Evolutionary conservation across 768 basidiomycete species (phyloP), one percentile per base, ranked within the genome.

Genomic region (Serpula lacrymans): DNA sequence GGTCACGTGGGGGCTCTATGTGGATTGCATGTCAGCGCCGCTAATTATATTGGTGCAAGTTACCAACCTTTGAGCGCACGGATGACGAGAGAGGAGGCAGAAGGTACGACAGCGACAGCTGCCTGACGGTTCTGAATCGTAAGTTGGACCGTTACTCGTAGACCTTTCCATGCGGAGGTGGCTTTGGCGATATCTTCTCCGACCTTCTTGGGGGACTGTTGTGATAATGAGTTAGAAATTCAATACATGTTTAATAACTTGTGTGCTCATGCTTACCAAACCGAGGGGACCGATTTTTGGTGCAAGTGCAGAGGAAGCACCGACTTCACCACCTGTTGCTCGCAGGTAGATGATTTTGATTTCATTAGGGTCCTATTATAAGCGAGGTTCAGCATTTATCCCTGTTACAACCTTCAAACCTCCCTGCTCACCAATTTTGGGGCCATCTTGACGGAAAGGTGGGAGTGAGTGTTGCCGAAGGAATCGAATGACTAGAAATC

Each of bases 101-200:
- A 92, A 53, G 95, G 95, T 38, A 99, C 95, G 55, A 98, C 94
- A 43, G 92, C 77, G 59, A 97, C 93, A 51, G 86, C 74, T 41
- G 96, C 96, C 82, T 99, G 96, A 69, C 96, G 92, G 72, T 99
- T 99, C 80, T 98, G 96, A 69, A 98, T 97, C 45, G 95, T 98
- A 46, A 98, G 82, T 69, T 97, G 92, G 52, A 98, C 93, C 51
- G 96, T 98, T 45, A 99, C 95, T 48, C 94, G 91, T 63, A 98
- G 90, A 74, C 96, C 96, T 71, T 99, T 99, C 96, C 96, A 99
- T 64, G 84, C 84, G 34, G 83, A 80, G 46, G 96, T 99, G 43
- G 95, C 95, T 69, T 99, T 99, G 57, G 96, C 96, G 64, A 99
- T 99, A 72, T 99, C 96, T 90, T 99, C 96, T 71, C 96, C 96